Evolutionary conservation across 208 protist genomes (phyloP).

Genomic region (Leishmania braziliensis): DNA sequence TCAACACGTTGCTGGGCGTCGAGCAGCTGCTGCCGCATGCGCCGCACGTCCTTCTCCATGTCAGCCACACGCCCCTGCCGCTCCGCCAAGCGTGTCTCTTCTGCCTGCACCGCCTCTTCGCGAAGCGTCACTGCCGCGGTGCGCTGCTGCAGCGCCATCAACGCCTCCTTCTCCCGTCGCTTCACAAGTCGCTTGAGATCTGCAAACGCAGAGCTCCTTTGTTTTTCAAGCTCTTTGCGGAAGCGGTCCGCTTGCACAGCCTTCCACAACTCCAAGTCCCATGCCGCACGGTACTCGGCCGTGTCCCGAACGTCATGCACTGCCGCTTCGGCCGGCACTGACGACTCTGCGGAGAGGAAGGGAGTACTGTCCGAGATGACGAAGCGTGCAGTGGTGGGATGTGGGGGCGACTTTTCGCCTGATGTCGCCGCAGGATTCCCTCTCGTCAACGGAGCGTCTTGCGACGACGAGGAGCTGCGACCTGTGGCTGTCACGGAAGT

Average conservation of each 20-base stretch:
- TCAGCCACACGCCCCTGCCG: constrained; percentile 47
- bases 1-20: constrained; percentile 73
- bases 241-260: constrained; percentile 76
- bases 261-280: constrained; percentile 91
- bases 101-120: constrained; percentile 31
- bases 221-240: constrained; percentile 52
- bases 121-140: constrained; percentile 28
- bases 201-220: constrained; percentile 43
- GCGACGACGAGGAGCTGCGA: background rate
- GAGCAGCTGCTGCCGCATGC: constrained; percentile 60
- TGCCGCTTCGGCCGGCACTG: constrained; percentile 2
- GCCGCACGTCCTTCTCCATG: constrained; percentile 60
- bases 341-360: background rate
- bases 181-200: constrained; percentile 41
- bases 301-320: constrained; percentile 60
- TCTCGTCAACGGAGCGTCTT: background rate
- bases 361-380: background rate
- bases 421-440: background rate
- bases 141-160: constrained; percentile 22
- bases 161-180: constrained; percentile 39
- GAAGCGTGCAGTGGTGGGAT: background rate
- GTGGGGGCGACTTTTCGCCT: background rate
- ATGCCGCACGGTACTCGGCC: constrained; percentile 83
- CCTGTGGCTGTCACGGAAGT: constrained; percentile 14
- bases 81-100: constrained; percentile 42